Conservation (phyloP, 495 filamentous ascomycete species). For the Collariella sp. region DNA sequence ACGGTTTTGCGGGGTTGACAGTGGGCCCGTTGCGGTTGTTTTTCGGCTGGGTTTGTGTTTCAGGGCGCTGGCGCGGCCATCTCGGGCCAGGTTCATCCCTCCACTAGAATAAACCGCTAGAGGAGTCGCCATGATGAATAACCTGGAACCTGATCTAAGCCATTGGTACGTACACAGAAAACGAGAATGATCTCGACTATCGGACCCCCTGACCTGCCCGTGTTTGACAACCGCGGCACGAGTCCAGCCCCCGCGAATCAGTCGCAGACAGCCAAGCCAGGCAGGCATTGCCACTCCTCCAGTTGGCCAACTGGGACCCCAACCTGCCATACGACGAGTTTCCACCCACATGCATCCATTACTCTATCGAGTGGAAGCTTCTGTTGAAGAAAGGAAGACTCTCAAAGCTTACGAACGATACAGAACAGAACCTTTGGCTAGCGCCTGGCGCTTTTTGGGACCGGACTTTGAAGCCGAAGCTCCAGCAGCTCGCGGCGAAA, state of each 20-base stretch:
- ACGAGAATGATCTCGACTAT: constrained; percentile 16
- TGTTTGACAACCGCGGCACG: background rate
- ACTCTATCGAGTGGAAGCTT: constrained; percentile 24
- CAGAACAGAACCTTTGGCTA: constrained; percentile 23
- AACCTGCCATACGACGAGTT: constrained; percentile 17
- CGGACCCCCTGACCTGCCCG: constrained; percentile 1
- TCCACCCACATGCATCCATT: constrained; percentile 24
- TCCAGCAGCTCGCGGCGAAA: constrained; percentile 14
- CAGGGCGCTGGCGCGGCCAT: background rate
- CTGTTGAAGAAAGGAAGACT: constrained; percentile 19
- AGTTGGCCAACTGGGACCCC: constrained; percentile 14
- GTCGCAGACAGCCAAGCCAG: constrained; percentile 3
- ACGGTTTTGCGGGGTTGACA: background rate
- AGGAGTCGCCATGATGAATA: background rate
- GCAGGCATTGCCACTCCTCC: constrained; percentile 13
- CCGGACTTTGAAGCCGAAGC: constrained; percentile 9
- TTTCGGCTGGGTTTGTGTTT: constrained; percentile 8
- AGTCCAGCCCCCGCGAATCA: constrained; percentile 1
- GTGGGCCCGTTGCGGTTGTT: constrained; percentile 1
- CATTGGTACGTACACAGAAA: constrained; percentile 10
- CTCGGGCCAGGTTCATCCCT: background rate
- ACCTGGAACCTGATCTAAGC: constrained; percentile 3
- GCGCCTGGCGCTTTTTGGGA: constrained; percentile 14
- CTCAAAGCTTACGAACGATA: constrained; percentile 21
- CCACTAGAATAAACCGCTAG: too few relatives aligned